These are phyloP conservation scores for Bryum argenteum DNA, from an alignment of 225 moss, liverwort and hornwort species.

Conservation along the genomic window DNA sequence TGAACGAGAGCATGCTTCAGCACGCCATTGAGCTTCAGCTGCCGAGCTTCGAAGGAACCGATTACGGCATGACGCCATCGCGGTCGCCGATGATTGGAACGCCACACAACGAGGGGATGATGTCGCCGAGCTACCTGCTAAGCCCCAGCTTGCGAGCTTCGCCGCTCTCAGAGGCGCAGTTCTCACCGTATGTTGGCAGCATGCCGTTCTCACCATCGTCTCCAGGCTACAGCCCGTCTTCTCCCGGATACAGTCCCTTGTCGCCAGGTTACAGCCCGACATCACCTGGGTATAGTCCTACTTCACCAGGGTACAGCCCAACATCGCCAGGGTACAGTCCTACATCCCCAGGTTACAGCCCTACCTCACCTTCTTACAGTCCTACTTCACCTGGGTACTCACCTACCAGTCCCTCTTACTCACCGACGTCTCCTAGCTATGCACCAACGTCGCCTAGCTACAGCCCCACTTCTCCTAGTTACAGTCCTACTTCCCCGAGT, in stretches of 20 bases:
- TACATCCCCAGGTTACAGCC: constrained; percentile 74
- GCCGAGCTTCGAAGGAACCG: constrained; percentile 88
- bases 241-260: constrained; percentile 84
- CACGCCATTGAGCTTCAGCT: constrained; percentile 99
- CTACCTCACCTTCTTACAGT: constrained; percentile 75
- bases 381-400: constrained; percentile 89
- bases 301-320: constrained; percentile 87
- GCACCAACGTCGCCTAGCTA: constrained; percentile 90
- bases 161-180: constrained; percentile 82
- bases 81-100: constrained; percentile 89
- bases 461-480: constrained; percentile 79
- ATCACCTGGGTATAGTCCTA: constrained; percentile 82
- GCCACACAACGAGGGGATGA: constrained; percentile 92
- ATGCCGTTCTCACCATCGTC: constrained; percentile 90
- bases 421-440: constrained; percentile 74
- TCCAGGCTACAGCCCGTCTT: constrained; percentile 88
- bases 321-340: constrained; percentile 82
- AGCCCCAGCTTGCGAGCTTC: constrained; percentile 89
- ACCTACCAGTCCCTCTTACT: constrained; percentile 73
- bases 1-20: constrained; percentile 96
- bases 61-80: constrained; percentile 80
- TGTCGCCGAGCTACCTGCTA: constrained; percentile 93
- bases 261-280: constrained; percentile 81
- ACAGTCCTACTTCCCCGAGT: constrained; percentile 81
- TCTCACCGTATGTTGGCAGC: constrained; percentile 88